Base-by-base conservation (phyloP, 805 yeast species). In the Nakazawaea pomicola region DNA sequence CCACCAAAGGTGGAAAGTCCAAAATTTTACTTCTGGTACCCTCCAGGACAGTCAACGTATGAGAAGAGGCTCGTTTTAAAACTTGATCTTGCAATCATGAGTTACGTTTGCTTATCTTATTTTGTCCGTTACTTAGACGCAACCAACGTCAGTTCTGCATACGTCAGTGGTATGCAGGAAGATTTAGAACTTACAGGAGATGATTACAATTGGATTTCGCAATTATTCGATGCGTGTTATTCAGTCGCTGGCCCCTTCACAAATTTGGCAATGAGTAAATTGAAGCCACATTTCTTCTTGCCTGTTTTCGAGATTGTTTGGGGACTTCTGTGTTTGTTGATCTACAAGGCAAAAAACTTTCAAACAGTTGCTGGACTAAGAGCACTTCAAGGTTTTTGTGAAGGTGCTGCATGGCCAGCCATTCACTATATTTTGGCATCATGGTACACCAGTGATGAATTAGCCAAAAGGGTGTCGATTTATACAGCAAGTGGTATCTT, bases 401-500 rank as follows among this genome's bases (percentile, higher is more conserved):
- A 23, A 23, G 10, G 25, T 23, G 25, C 10, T 23, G 10, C 10
- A 8, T 69, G 76, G 61, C 83, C 88, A 4, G 78, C 76, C 16
- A 66, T 77, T 42, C 83, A 79, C 49, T 78, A 74, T 49, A 57
- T 77, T 34, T 61, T 72, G 48, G 85, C 82, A 8, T 67, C 76
- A 17, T 78, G 74, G 72, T 76, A 76, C 56, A 67, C 67, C 49
- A 67, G 77, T 37, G 64, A 65, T 40, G 85, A 82, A 59, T 66
- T 78, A 43, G 67, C 74, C 31, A 66, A 84, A 50, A 68, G 88
- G 56, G 78, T 80, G n/a, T 76, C 76, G 21, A 60, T 78, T 46
- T 78, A 73, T 58, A 81, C 81, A 49, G 59, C 72, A 29, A 87
- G 87, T 24, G 84, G 79, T 47, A 74, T 70, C 5, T 70, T 80